Evolutionary conservation across 768 basidiomycete species (phyloP).

Genomic region (Porphyrellus cyaneotinctus): DNA sequence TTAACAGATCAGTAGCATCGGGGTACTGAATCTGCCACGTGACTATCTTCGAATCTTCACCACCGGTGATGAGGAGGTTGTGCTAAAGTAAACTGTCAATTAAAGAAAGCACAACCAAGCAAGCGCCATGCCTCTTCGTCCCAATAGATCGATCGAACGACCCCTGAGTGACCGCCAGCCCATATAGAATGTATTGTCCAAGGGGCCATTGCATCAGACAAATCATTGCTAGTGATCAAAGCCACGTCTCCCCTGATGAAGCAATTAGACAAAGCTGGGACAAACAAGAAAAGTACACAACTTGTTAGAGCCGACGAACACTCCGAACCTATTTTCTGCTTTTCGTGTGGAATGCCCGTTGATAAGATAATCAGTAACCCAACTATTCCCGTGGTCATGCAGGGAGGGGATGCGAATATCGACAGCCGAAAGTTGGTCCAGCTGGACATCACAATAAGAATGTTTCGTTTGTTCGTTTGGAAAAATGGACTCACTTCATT

Average conservation of each 20-base stretch:
- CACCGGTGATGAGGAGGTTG: slow-evolving; percentile 43
- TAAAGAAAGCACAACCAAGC: neutral
- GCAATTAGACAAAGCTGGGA: neutral
- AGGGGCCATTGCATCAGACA: slow-evolving; percentile 34
- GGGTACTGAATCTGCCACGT: slow-evolving; percentile 34
- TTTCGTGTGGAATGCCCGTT: slow-evolving; percentile 37
- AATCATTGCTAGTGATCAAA: slow-evolving; percentile 44
- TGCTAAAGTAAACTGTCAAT: slow-evolving; percentile 29
- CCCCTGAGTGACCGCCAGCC: slow-evolving; percentile 51
- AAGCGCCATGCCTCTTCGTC: slow-evolving; percentile 45
- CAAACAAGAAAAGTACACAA: slow-evolving; percentile 20
- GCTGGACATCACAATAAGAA: slow-evolving; percentile 35
- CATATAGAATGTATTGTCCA: slow-evolving; percentile 53
- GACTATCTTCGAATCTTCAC: slow-evolving; percentile 47
- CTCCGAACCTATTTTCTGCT: slow-evolving; percentile 34
- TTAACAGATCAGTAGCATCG: neutral
- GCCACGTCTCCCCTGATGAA: slow-evolving; percentile 53
- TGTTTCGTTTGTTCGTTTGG: neutral
- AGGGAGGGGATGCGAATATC: slow-evolving; percentile 66
- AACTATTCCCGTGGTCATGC: slow-evolving; percentile 52
- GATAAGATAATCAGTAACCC: slow-evolving; percentile 80
- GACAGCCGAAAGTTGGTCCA: slow-evolving; percentile 51
- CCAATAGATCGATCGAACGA: slow-evolving; percentile 54
- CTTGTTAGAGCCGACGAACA: slow-evolving; percentile 78
- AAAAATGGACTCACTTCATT: slow-evolving; percentile 45